A percentile compares a stretch with the other conserved stretches of the same genome.
phyloP scores from a whole-genome alignment of 352 stramenopile genomes.

The Phytophthora niederhauseri region DNA sequence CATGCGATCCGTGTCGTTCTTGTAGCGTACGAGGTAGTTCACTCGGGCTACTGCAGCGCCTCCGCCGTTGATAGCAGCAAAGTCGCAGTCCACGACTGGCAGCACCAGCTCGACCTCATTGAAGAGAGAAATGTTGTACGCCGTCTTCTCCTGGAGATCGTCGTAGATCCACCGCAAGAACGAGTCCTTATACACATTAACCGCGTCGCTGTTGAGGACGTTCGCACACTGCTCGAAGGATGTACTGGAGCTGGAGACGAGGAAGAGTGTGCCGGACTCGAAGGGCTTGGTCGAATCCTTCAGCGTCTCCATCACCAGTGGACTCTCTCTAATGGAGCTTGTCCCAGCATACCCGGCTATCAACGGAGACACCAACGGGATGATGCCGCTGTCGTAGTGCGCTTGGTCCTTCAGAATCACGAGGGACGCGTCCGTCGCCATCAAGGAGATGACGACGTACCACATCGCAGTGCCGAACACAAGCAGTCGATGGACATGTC shows the following conservation, averaged over 20 bases:
- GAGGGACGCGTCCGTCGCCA: conserved; percentile 30
- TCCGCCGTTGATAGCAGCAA: conserved; percentile 5
- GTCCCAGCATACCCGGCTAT: conserved; percentile 40
- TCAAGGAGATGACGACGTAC: conserved; percentile 41
- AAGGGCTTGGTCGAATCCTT: conserved; percentile 34
- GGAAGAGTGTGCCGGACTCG: conserved; percentile 39
- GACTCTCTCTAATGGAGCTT: conserved; percentile 36
- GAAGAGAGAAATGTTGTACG: conserved; percentile 46
- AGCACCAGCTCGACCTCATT: conserved; percentile 32
- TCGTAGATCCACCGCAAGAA: conserved; percentile 40
- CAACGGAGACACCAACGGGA: conserved; percentile 18
- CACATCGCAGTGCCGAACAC: conserved; percentile 35
- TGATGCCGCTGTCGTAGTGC: conserved; percentile 12
- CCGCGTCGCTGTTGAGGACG: conserved; percentile 7
- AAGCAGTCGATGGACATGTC: conserved; percentile 22
- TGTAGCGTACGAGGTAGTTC: conserved; percentile 40
- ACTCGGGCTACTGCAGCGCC: conserved; percentile 27
- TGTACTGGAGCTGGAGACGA: conserved; percentile 27
- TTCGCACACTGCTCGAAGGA: conserved; percentile 27
- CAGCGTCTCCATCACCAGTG: conserved; percentile 34
- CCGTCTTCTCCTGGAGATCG: conserved; percentile 33
- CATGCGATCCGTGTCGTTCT: conserved; percentile 25
- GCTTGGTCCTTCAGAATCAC: conserved; percentile 31
- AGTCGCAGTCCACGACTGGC: conserved; percentile 34
- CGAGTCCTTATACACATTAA: conserved; percentile 36